A percentile compares a stretch with the other conserved stretches of the same genome.
Conservation (phyloP, 495 filamentous ascomycete genomes). For the Aspergillus panamensis region DNA sequence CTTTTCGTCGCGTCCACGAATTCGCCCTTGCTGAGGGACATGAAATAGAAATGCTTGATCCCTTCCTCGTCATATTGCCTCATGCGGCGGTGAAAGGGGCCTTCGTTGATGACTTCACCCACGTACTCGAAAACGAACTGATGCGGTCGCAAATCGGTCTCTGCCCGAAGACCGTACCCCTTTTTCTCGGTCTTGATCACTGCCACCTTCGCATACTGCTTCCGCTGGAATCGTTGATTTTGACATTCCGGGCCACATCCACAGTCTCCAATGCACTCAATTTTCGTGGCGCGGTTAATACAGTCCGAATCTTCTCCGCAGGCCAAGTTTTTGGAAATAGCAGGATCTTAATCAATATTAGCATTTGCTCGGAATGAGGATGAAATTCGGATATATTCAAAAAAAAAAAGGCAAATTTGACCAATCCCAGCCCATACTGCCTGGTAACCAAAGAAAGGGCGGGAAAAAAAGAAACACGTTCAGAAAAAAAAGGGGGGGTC, state of each 20-base stretch:
- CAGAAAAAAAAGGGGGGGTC: not conserved
- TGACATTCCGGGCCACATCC: conserved; percentile 84
- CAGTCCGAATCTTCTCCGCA: conserved; percentile 98
- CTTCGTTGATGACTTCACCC: conserved; percentile 95
- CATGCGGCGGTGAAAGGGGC: conserved; percentile 81
- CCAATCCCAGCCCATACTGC: not conserved
- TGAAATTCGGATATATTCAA: no score
- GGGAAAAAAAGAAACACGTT: not conserved
- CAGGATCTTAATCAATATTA: conserved; percentile 53
- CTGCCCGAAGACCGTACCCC: conserved; percentile 84
- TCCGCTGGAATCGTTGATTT: conserved; percentile 92
- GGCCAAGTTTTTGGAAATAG: conserved; percentile 65
- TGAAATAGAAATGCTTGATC: conserved; percentile 99
- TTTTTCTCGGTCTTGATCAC: conserved; percentile 98
- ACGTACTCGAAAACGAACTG: conserved; percentile 98
- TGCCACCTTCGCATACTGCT: conserved; percentile 83
- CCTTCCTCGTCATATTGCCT: conserved; percentile 89
- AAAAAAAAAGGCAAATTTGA: not conserved
- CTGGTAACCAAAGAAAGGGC: conserved; percentile 2
- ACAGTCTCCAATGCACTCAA: conserved; percentile 87
- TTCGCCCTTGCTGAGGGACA: conserved; percentile 94
- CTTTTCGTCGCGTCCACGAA: conserved; percentile 98
- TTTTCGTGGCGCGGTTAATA: conserved; percentile 97
- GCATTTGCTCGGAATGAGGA: not conserved
- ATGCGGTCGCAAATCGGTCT: conserved; percentile 68